A percentile compares a stretch with the other conserved stretches of the same genome.
Evolutionary conservation across 495 filamentous ascomycete genomes (phyloP).

Genomic region (Thermothielavioides terrestris): DNA sequence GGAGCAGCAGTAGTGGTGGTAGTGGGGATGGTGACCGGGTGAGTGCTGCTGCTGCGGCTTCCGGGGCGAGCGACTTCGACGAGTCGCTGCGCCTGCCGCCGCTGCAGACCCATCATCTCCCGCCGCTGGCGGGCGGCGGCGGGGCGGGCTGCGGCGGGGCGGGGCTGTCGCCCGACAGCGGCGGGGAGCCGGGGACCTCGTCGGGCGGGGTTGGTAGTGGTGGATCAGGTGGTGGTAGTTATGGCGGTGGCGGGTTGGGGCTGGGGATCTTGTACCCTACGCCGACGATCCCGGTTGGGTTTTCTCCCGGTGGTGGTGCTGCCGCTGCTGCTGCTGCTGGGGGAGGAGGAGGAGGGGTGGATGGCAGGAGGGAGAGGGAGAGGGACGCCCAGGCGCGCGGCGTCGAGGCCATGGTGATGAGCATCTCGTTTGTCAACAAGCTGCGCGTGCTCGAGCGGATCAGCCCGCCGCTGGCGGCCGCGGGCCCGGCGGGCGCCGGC

Average conservation of each 20-base stretch:
- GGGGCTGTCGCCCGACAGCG: conserved; percentile 1
- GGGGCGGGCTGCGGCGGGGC: too few species aligned
- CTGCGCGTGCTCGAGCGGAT: conserved; percentile 33
- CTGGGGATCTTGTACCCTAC: conserved; percentile 13
- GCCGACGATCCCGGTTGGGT: background rate
- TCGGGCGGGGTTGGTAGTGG: background rate
- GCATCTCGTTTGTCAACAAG: conserved; percentile 60
- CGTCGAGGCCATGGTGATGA: conserved; percentile 65
- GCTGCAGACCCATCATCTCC: conserved; percentile 41
- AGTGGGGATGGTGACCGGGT: too few species aligned
- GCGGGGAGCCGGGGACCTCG: conserved; percentile 7
- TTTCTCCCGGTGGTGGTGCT: background rate
- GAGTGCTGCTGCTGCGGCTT: background rate
- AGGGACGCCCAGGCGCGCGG: conserved; percentile 20
- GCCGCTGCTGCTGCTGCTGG: background rate
- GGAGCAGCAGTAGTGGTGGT: background rate
- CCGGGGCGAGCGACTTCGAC: conserved; percentile 22
- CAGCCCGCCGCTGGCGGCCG: conserved; percentile 38
- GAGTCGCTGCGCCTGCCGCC: conserved; percentile 50
- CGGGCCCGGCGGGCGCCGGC: conserved; percentile 24
- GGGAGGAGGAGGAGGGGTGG: background rate
- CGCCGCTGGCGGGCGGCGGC: conserved; percentile 13
- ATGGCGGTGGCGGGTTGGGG: background rate
- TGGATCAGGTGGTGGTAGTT: background rate
- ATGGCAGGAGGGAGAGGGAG: background rate